Evolutionary conservation across 805 yeast species (phyloP).

Genomic region (Zygosaccharomyces lentus): DNA sequence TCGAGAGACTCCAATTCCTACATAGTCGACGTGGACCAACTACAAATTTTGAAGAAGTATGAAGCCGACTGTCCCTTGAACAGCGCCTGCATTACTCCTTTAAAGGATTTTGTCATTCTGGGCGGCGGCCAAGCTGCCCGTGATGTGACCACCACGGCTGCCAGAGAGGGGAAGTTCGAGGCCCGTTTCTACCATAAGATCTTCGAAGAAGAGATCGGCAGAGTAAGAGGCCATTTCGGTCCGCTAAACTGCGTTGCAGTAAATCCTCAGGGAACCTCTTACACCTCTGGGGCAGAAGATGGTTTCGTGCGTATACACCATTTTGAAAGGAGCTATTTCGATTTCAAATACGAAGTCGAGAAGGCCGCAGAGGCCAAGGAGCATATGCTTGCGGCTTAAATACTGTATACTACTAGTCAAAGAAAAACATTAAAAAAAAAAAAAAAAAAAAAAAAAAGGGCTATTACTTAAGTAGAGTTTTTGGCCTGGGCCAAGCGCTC

Average conservation of each 20-base stretch:
- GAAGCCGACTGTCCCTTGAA: conserved; percentile 91
- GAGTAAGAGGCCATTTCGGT: conserved; percentile 98
- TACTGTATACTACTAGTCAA: conserved; percentile 7
- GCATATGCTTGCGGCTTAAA: conserved; percentile 24
- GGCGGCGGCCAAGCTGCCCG: conserved; percentile 99
- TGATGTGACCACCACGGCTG: conserved; percentile 95
- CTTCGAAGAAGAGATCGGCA: conserved; percentile 92
- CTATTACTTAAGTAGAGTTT: conserved; percentile 11
- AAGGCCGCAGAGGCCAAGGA: conserved; percentile 57
- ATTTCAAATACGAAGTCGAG: conserved; percentile 89
- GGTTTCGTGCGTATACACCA: conserved; percentile 93
- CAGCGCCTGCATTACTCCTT: conserved; percentile 90
- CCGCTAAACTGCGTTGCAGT: conserved; percentile 92
- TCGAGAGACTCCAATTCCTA: conserved; percentile 87
- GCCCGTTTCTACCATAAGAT: conserved; percentile 94
- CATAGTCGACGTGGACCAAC: conserved; percentile 70
- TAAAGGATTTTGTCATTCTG: conserved; percentile 83
- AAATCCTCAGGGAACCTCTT: conserved; percentile 89
- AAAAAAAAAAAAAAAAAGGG: background rate
- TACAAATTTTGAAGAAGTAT: conserved; percentile 67
- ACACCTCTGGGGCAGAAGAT: conserved; percentile 98
- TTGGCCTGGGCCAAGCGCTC: conserved; percentile 27
- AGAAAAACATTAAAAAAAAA: background rate
- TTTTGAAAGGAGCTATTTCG: conserved; percentile 89
- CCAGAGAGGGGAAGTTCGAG: conserved; percentile 93